phyloP scores from a whole-genome alignment of 257 asterid species.

The Nyctanthes arbortristis region DNA sequence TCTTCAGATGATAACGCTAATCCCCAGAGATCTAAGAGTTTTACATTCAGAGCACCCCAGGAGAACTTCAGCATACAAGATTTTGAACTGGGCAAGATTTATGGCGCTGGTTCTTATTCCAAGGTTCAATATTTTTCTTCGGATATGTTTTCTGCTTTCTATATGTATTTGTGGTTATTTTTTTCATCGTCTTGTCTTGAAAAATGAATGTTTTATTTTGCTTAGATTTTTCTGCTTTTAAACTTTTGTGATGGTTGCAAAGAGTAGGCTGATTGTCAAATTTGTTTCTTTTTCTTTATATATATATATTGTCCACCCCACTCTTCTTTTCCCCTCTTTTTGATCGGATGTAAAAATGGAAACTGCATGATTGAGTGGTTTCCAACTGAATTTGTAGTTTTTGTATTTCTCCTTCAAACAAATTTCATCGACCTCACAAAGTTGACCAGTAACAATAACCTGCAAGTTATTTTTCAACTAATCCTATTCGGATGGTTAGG shows the following conservation, averaged over 20 bases:
- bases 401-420: background rate
- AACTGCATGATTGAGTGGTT: background rate
- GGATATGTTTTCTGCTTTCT: background rate
- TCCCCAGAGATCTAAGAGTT: constrained; percentile 78
- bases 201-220: background rate
- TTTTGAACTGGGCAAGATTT: constrained; percentile 94
- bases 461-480: background rate
- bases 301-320: no score
- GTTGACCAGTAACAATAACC: background rate
- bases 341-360: background rate
- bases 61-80: constrained; percentile 90
- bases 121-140: constrained; percentile 50
- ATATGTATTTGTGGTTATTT: background rate
- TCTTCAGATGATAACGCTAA: constrained; percentile 32
- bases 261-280: background rate
- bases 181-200: background rate
- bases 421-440: background rate
- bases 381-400: background rate
- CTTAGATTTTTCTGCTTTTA: background rate
- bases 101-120: constrained; percentile 99
- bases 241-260: background rate
- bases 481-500: constrained; percentile 10
- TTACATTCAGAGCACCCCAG: constrained; percentile 90
- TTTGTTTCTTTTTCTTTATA: background rate
- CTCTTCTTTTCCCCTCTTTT: no score